Evolutionary conservation across 345 rosid species (phyloP), one percentile per base, ranked within the genome.

Genomic region (Arabis alpina): DNA sequence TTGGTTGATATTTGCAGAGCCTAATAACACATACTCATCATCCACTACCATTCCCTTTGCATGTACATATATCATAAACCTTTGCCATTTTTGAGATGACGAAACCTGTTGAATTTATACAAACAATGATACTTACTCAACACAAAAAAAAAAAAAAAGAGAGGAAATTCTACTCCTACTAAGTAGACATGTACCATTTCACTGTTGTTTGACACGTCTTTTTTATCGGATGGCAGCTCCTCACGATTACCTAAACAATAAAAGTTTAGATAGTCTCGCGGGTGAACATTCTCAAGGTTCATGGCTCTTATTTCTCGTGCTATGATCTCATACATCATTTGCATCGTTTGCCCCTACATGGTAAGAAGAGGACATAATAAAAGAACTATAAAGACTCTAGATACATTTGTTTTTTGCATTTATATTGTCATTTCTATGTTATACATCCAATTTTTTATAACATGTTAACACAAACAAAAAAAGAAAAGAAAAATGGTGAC

Each of bases 1-100:
- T 60, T 92, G 88, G 76, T 92, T 92, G 45, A 92, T 87, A 72
- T 92, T 92, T 37, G 92, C 96, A 8, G 96, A 92, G n/a, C 98
- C 96, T 64, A 92, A 37, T 60, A 92, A 75, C 30, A 91, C 84
- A 40, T 86, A 87, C 68, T 87, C 97, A 11, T 91, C 97, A 53
- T 91, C 96, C 3, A 86, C 85, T 51, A 89, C 67, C 94, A 92
- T 88, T 74, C 98, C 98, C 72, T 89, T 92, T 6, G 96, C 84
- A 32, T 92, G 94, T 11, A 88, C 92, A 42, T 89, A 92, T 9
- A 89, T 83, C 96, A 92, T 92, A 72, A 92, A 92, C 12, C 96
- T 80, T 59, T 71, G 81, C 55, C 64, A 74, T 75, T 80, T 86
- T 62, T 83, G 89, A 8, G 91, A 81, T 27, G 70, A 65, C 32